Conservation (phyloP, 768 basidiomycete genomes). For the Termitomyces bulborhizus region DNA sequence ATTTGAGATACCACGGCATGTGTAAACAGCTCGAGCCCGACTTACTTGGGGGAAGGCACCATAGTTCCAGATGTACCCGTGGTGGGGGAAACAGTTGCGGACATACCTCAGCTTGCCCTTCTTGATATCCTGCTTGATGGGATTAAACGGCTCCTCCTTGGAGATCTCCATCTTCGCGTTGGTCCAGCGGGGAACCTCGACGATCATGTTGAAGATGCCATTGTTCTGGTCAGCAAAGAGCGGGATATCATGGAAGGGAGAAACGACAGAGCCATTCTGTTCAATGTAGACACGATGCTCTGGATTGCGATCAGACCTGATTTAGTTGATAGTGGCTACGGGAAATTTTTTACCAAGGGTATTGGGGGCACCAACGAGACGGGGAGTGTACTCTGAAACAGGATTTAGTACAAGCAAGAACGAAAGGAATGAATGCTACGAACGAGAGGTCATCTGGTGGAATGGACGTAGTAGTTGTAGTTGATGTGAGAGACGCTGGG, state of each 20-base stretch:
- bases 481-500: slow-evolving; percentile 56
- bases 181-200: slow-evolving; percentile 98
- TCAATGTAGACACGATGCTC: slow-evolving; percentile 96
- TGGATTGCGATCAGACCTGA: slow-evolving; percentile 27
- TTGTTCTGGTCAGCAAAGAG: slow-evolving; percentile 95
- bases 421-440: slow-evolving; percentile 10
- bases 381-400: slow-evolving; percentile 57
- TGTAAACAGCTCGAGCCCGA: background rate
- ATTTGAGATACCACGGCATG: background rate
- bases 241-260: slow-evolving; percentile 94
- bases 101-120: slow-evolving; percentile 95
- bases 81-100: slow-evolving; percentile 99
- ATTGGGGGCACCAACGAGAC: slow-evolving; percentile 84
- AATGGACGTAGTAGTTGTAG: slow-evolving; percentile 49
- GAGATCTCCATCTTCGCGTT: slow-evolving; percentile 99
- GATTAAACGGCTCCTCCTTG: slow-evolving; percentile 98
- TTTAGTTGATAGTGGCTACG: slow-evolving; percentile 7
- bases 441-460: slow-evolving; percentile 46
- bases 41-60: slow-evolving; percentile 96
- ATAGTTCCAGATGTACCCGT: slow-evolving; percentile 99
- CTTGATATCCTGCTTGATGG: slow-evolving; percentile 99
- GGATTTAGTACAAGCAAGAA: slow-evolving; percentile 9
- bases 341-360: slow-evolving; percentile 66
- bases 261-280: slow-evolving; percentile 77
- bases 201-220: slow-evolving; percentile 98